Evolutionary conservation across 805 yeast species (phyloP).

Genomic region (Hanseniaspora opuntiae): DNA sequence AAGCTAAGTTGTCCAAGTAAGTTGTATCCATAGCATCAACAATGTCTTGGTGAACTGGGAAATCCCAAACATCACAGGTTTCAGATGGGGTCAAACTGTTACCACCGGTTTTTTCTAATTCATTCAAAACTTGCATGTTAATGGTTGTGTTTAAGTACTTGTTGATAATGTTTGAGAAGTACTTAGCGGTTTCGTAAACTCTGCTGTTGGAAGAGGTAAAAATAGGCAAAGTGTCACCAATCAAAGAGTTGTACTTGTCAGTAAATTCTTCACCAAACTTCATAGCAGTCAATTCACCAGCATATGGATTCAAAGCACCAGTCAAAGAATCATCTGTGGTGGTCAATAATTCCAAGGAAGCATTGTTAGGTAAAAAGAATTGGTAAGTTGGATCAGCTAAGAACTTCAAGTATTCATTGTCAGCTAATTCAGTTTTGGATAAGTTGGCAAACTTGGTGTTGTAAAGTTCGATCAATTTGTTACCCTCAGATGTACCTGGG

Average conservation of each 20-base stretch:
- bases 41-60: conserved; percentile 15
- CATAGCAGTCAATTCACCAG: conserved; percentile 36
- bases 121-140: conserved; percentile 29
- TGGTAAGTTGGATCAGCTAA: conserved; percentile 32
- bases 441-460: conserved; percentile 22
- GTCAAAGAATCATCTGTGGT: conserved; percentile 20
- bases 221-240: conserved; percentile 30
- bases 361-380: conserved; percentile 32
- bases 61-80: conserved; percentile 31
- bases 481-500: conserved; percentile 36
- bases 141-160: conserved; percentile 29
- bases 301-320: conserved; percentile 25
- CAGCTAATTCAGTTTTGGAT: conserved; percentile 23
- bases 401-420: conserved; percentile 35
- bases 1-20: conserved; percentile 41
- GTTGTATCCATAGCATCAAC: conserved; percentile 16
- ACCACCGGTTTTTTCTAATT: conserved; percentile 33
- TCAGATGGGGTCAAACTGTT: conserved; percentile 37
- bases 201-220: conserved; percentile 38
- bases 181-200: conserved; percentile 34
- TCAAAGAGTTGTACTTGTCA: conserved; percentile 31
- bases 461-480: neutral
- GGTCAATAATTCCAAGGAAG: conserved; percentile 32
- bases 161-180: conserved; percentile 38
- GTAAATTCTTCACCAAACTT: conserved; percentile 35